phyloP scores from a whole-genome alignment of 1,284 basidiomycete species.

The Cryptococcus sp. region DNA sequence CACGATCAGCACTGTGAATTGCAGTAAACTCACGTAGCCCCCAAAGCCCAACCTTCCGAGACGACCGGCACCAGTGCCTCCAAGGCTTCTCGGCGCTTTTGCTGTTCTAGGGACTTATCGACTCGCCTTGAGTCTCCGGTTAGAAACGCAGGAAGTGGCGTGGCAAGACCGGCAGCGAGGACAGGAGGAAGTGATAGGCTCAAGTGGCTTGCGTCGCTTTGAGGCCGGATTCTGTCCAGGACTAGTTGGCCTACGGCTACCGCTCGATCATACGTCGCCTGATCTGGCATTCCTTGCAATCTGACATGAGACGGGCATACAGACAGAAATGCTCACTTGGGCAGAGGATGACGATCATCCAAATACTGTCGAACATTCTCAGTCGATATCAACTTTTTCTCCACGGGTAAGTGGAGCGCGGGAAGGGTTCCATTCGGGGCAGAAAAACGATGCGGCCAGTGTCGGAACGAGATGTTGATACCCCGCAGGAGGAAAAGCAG shows the following conservation, averaged over 20 bases:
- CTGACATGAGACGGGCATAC: conserved; percentile 9
- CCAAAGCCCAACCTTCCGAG: conserved; percentile 26
- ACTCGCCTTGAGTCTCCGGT: conserved; percentile 33
- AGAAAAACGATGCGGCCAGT: conserved; percentile 30
- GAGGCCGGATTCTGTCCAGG: conserved; percentile 24
- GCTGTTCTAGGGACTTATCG: conserved; percentile 15
- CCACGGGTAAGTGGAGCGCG: conserved; percentile 23
- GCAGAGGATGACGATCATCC: conserved; percentile 12
- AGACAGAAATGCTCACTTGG: neutral
- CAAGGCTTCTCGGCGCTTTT: conserved; percentile 25
- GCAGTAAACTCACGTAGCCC: conserved; percentile 24
- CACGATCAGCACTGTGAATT: neutral
- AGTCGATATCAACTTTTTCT: conserved; percentile 25
- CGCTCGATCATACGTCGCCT: conserved; percentile 34
- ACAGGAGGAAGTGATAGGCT: conserved; percentile 28
- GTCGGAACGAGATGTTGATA: conserved; percentile 18
- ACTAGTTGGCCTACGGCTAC: conserved; percentile 35
- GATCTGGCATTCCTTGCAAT: conserved; percentile 31
- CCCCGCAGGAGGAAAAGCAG: conserved; percentile 38
- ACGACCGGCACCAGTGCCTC: conserved; percentile 21
- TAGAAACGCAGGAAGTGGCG: conserved; percentile 35
- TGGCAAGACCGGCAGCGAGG: conserved; percentile 33
- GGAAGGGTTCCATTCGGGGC: conserved; percentile 34
- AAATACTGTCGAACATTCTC: conserved; percentile 37
- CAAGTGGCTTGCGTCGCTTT: conserved; percentile 11